A percentile compares a stretch with the other conserved stretches of the same genome.
Evolutionary conservation across 768 basidiomycete species (phyloP).

Genomic region (Pilatotrama ljubarskyi): DNA sequence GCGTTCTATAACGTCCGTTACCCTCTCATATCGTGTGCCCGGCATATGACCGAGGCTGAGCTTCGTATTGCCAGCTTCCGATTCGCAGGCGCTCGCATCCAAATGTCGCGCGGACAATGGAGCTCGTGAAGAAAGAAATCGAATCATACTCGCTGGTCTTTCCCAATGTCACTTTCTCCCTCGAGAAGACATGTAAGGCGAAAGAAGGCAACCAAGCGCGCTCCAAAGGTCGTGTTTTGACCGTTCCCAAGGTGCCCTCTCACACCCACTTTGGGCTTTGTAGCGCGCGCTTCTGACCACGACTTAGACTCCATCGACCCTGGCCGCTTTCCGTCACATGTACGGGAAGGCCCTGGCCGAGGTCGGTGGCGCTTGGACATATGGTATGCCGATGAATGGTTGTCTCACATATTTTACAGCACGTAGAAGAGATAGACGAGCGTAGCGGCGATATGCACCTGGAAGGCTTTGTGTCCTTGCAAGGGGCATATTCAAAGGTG

Average conservation of each 20-base stretch:
- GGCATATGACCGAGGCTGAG: conserved; percentile 8
- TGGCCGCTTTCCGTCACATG: conserved; percentile 69
- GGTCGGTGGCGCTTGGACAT: conserved; percentile 40
- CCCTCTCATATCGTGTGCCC: background rate
- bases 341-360: conserved; percentile 73
- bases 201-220: conserved; percentile 37
- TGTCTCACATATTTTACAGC: conserved; percentile 40
- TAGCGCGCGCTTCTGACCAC: background rate
- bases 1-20: conserved; percentile 81
- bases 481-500: conserved; percentile 75
- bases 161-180: conserved; percentile 64
- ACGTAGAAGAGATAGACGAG: conserved; percentile 63
- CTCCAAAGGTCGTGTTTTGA: conserved; percentile 45
- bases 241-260: conserved; percentile 63
- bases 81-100: conserved; percentile 76
- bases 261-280: background rate
- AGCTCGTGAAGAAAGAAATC: conserved; percentile 68
- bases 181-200: conserved; percentile 54
- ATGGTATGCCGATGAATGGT: background rate
- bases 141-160: conserved; percentile 75
- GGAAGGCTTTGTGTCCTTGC: conserved; percentile 83
- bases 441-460: conserved; percentile 52
- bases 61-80: conserved; percentile 56
- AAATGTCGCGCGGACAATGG: conserved; percentile 56
- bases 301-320: conserved; percentile 59